Percentiles rank a stretch among this genome's conserved stretches.
These are phyloP conservation scores for baker's yeast (Saccharomyces cerevisiae) DNA, from an alignment of 805 yeast genomes.

Conservation along the genomic window DNA sequence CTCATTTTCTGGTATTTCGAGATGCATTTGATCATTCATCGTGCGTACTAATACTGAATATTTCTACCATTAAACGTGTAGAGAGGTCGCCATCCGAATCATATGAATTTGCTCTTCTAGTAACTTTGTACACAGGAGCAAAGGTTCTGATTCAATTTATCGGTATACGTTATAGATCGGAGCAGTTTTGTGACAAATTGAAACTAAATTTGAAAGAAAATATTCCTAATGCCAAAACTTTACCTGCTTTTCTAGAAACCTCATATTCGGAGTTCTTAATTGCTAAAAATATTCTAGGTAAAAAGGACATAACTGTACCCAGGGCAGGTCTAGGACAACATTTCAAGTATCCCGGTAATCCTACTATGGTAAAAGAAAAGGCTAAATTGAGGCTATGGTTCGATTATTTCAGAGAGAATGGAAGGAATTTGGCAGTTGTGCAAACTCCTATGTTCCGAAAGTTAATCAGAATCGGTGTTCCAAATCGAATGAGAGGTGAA, in stretches of 20 bases:
- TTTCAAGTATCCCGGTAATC: constrained; percentile 86
- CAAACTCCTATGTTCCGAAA: constrained; percentile 72
- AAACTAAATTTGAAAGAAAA: constrained; percentile 56
- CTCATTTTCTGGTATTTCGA: constrained; percentile 65
- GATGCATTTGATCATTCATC: constrained; percentile 61
- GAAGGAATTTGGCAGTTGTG: constrained; percentile 71
- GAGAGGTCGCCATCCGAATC: constrained; percentile 75
- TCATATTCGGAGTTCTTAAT: constrained; percentile 83
- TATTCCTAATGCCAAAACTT: constrained; percentile 48
- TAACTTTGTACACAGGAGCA: constrained; percentile 59
- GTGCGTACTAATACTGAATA: constrained; percentile 61
- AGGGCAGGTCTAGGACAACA: constrained; percentile 79
- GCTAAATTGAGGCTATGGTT: constrained; percentile 89
- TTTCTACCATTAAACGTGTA: constrained; percentile 73
- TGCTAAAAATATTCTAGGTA: constrained; percentile 36
- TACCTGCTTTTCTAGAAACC: constrained; percentile 58
- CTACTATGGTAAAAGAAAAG: constrained; percentile 67
- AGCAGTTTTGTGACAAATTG: constrained; percentile 64
- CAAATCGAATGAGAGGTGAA: constrained; percentile 92
- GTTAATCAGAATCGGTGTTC: constrained; percentile 82
- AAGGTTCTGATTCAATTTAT: constrained; percentile 62
- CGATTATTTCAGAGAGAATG: constrained; percentile 76
- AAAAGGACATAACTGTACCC: constrained; percentile 45
- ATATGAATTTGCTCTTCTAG: constrained; percentile 68
- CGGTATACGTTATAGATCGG: constrained; percentile 72